phyloP scores from a whole-genome alignment of 1,139 yeast genomes.

The Nematodospora anomalae region DNA sequence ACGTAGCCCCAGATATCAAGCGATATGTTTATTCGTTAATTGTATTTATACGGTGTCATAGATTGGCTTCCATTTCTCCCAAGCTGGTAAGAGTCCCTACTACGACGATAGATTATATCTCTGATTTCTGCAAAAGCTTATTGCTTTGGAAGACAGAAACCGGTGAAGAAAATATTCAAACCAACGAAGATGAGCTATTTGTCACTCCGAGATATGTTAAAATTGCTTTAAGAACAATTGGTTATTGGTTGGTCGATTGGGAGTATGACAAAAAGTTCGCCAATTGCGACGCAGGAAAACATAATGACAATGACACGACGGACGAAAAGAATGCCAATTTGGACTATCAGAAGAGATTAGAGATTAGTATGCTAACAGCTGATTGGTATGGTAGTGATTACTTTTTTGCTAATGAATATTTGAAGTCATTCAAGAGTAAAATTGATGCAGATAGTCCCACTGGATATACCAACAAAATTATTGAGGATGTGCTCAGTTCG shows the following conservation, averaged over 20 bases:
- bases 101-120: slow-evolving; percentile 29
- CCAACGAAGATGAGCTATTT: slow-evolving; percentile 18
- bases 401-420: slow-evolving; percentile 33
- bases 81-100: slow-evolving; percentile 38
- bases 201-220: slow-evolving; percentile 44
- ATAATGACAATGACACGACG: slow-evolving; percentile 11
- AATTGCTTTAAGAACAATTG: slow-evolving; percentile 43
- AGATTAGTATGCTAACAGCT: slow-evolving; percentile 41
- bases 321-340: slow-evolving; percentile 2
- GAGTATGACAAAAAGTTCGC: slow-evolving; percentile 25
- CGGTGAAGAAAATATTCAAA: neutral
- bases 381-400: slow-evolving; percentile 52
- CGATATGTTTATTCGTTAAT: slow-evolving; percentile 41
- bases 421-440: slow-evolving; percentile 22
- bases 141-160: slow-evolving; percentile 26
- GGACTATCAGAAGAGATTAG: slow-evolving; percentile 22
- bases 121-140: slow-evolving; percentile 28
- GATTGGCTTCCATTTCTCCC: slow-evolving; percentile 42
- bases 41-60: slow-evolving; percentile 40
- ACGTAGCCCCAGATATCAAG: slow-evolving; percentile 37
- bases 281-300: neutral
- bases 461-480: slow-evolving; percentile 35
- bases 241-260: slow-evolving; percentile 51
- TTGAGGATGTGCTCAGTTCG: slow-evolving; percentile 38
- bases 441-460: slow-evolving; percentile 29